Base-by-base conservation (phyloP, 2,329 filamentous ascomycete species). In the Neofusicoccum sp. region DNA sequence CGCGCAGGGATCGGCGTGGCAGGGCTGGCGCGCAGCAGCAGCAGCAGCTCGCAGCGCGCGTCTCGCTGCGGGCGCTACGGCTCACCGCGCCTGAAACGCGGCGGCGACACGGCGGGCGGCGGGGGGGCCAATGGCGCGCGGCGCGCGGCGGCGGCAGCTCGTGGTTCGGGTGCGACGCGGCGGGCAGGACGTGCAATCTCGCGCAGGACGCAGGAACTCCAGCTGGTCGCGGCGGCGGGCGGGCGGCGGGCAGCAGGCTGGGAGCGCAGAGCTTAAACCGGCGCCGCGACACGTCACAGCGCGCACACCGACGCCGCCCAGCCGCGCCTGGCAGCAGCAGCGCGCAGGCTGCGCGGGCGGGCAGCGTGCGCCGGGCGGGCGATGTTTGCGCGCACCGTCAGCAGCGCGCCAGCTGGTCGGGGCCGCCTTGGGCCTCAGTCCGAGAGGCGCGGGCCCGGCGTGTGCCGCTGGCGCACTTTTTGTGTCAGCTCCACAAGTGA, bases 21-120 rank as follows among this genome's bases (percentile, higher is more conserved):
- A 47, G 44, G 44, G 44, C 47, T 51, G 47, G 47, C 33, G 47
- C 14, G 33, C 49, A 49, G 14, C 45, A 24, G 45, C 45, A 49
- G 30, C 47, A 20, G 28, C 20, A 38, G 44, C 28, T n/a, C n/a
- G 20, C 34, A n/a, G 14, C 12, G 51, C 49, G 49, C 36, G 36
- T 43, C 51, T 36, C 43, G 51, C 51, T 30, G 36, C 51, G 51
- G 51, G 51, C 51, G 51, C 51, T 56, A 56, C 51, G 38, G 51
- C 51, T 56, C 51, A 33, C n/a, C 26, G 38, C 38, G 38, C 33
- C 28, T 53, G 51, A 56, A 56, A 56, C 51, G 51, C 20, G 20
- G 34, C 47, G 16, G 34, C 26, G 34, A 16, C 48, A 51, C 36
- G 49, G 36, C 20, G 20, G 20, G 20, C 20, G 20, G 20, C 20